Base-by-base conservation (phyloP, 495 filamentous ascomycete genomes). In the Polyplosphaeria fusca region DNA sequence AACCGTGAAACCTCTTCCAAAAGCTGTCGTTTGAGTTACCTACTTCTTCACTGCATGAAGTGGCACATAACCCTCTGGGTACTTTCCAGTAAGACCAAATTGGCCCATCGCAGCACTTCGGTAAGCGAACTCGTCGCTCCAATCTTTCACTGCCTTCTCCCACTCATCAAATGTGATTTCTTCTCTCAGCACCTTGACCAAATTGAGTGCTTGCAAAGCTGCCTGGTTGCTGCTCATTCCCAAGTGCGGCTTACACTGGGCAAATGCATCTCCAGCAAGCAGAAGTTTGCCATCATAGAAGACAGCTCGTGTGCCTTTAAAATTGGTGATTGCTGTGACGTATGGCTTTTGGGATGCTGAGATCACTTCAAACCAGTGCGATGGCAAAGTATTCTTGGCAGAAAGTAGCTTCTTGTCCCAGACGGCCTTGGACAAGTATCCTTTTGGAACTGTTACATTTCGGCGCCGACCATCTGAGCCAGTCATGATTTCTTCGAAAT, bases 401-500 rank as follows among this genome's bases (percentile, higher is more conserved):
- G 9, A 18, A 11, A 11, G 9, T 11, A 42, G 9, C 20, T 18
- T 42, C 20, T 42, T 42, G 5, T 7, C 39, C 39, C 39, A 42
- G 9, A 42, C 39, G 39, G 19, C 39, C 20, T 42, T 18, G 20
- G 9, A 11, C 9, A 42, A 18, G 20, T 9, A 7, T 42, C 39
- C 39, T 42, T 18, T 42, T 19, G 39, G 39, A 5, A 83, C 58
- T 1, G 79, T 80, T 45, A 76, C 71, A 23, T 62, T 67, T 24
- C 76, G 75, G 0, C 65, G 51, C 12, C 67, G 48, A 9, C 79
- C 80, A 5, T 76, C 37, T 18, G 49, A 65, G 59, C 81, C 80
- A 3, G 79, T 82, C 68, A 83, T 73, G 25, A 81, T 71, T 40
- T 73, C 69, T 18, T 74, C 68, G 35, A 77, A 62, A 39, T 77